Percentiles rank a stretch among this genome's conserved stretches.
Conservation (phyloP, 202 grass and related monocot genomes). For the Bolboschoenoplectus hybrid region DNA sequence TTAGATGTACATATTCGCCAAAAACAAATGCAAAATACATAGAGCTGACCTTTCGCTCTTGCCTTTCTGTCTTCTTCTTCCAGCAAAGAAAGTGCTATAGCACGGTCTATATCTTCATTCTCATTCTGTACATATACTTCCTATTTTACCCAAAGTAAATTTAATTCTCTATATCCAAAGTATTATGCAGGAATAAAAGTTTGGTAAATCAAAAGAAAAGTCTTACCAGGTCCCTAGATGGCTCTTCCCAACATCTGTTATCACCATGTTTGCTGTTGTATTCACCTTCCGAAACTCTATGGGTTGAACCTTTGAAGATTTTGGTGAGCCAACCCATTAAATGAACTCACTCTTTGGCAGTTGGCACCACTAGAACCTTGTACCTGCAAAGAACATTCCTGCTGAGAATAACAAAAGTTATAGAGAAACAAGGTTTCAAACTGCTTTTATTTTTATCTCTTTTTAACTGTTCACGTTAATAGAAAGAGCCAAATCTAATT, state of each 20-base stretch:
- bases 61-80: constrained; percentile 79
- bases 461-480: not conserved
- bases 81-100: constrained; percentile 85
- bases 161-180: constrained; percentile 31
- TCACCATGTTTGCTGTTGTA: constrained; percentile 49
- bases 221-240: constrained; percentile 46
- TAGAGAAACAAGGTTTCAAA: not conserved
- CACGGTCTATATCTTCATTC: constrained; percentile 85
- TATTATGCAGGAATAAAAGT: constrained; percentile 23
- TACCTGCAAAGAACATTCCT: constrained; percentile 28
- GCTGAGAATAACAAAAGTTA: not conserved
- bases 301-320: constrained; percentile 93
- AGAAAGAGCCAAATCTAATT: not conserved
- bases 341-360: not conserved
- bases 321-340: constrained; percentile 93
- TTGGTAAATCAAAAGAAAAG: not conserved
- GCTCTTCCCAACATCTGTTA: constrained; percentile 53
- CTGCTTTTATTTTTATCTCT: not conserved
- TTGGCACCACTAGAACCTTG: not conserved
- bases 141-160: constrained; percentile 52
- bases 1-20: not conserved
- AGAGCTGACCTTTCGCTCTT: constrained; percentile 55
- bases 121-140: constrained; percentile 58
- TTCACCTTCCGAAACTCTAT: constrained; percentile 69
- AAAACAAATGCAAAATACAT: constrained; percentile 8